Conservation (phyloP, 352 stramenopile genomes). For the Phytophthora boehmeriae region DNA sequence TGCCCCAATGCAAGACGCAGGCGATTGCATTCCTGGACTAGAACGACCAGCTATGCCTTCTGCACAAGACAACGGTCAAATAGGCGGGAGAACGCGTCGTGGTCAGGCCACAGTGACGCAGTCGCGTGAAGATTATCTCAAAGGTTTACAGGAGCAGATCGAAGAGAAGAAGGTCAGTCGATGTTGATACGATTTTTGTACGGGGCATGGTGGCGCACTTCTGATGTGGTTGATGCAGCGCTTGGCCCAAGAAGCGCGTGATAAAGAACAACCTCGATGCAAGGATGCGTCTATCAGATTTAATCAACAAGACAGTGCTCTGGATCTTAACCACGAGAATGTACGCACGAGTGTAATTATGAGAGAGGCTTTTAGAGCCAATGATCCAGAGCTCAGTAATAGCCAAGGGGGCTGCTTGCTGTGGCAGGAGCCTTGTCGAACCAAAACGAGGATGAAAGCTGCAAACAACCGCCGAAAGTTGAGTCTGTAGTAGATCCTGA, state of each 20-base stretch:
- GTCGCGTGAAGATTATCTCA: slow-evolving; percentile 45
- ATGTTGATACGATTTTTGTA: slow-evolving; percentile 4
- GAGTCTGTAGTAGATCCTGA: slow-evolving; percentile 23
- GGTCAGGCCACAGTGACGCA: slow-evolving; percentile 3
- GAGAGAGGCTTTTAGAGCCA: background rate
- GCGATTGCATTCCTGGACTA: slow-evolving; percentile 2
- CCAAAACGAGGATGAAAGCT: slow-evolving; percentile 13
- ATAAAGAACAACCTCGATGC: slow-evolving; percentile 7
- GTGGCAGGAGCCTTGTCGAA: slow-evolving; percentile 6
- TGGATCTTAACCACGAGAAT: background rate
- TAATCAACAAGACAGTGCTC: background rate
- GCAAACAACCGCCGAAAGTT: background rate
- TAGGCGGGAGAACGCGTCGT: slow-evolving; percentile 7
- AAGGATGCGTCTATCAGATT: slow-evolving; percentile 6
- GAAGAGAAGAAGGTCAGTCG: slow-evolving; percentile 50
- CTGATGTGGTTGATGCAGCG: slow-evolving; percentile 4
- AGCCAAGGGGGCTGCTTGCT: background rate
- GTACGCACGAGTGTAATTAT: background rate
- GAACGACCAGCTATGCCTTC: slow-evolving; percentile 12
- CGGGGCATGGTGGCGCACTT: too few relatives aligned
- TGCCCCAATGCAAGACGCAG: slow-evolving; percentile 17
- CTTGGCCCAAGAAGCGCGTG: slow-evolving; percentile 7
- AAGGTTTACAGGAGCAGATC: slow-evolving; percentile 53
- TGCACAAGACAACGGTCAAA: background rate
- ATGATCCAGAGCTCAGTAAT: background rate